A percentile compares a stretch with the other conserved stretches of the same genome.
Conservation (phyloP, 2,329 filamentous ascomycete species). For the Magnaporthales sp. region DNA sequence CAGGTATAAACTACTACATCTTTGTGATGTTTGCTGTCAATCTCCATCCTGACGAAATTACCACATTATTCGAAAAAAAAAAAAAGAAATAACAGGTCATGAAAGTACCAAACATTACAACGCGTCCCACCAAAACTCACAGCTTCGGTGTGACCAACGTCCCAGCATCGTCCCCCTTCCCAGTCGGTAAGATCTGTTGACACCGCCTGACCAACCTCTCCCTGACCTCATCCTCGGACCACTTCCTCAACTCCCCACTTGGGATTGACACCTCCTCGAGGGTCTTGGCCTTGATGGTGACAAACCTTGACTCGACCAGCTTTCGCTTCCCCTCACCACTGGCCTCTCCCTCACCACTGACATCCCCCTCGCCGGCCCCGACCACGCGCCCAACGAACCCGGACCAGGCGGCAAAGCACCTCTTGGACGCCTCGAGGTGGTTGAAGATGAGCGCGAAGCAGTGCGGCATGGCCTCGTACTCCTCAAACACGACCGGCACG, state of each 20-base stretch:
- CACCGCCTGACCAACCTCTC: slow-evolving; percentile 25
- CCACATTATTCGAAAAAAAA: neutral
- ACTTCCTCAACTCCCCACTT: slow-evolving; percentile 32
- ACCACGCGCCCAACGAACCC: slow-evolving; percentile 39
- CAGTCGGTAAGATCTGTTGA: neutral
- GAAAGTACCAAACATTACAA: neutral
- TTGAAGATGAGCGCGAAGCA: slow-evolving; percentile 55
- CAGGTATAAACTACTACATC: too few relatives aligned
- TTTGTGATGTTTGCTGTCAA: too few relatives aligned
- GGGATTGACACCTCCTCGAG: slow-evolving; percentile 37
- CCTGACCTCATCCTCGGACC: slow-evolving; percentile 32
- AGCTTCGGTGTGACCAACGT: slow-evolving; percentile 17
- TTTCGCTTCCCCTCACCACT: slow-evolving; percentile 10
- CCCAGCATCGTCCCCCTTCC: neutral
- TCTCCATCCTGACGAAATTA: too few relatives aligned
- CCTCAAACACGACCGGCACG: slow-evolving; percentile 55
- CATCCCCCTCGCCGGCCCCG: too few relatives aligned
- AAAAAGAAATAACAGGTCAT: neutral
- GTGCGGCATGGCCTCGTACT: slow-evolving; percentile 78
- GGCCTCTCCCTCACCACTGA: slow-evolving; percentile 23
- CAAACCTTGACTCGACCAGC: slow-evolving; percentile 27
- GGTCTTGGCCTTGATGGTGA: slow-evolving; percentile 39
- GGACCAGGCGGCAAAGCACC: slow-evolving; percentile 47
- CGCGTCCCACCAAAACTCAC: slow-evolving; percentile 7
- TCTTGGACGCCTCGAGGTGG: slow-evolving; percentile 30